Percentiles rank a stretch among this genome's conserved stretches.
Evolutionary conservation across 2,329 filamentous ascomycete species (phyloP).

Genomic region (Tolypocladium tropicale): DNA sequence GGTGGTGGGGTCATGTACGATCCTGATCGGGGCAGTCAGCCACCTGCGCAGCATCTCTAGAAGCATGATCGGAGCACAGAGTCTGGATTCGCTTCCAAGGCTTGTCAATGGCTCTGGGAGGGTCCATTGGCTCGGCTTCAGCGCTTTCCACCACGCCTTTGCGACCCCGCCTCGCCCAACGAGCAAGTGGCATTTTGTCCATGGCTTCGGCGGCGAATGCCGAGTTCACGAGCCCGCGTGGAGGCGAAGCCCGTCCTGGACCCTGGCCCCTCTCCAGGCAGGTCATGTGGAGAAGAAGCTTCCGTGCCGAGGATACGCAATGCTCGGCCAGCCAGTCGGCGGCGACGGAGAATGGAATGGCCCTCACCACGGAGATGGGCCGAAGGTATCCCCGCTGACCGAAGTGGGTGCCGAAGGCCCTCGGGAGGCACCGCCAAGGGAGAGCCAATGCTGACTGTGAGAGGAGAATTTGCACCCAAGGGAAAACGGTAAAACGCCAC

Average conservation of each 20-base stretch:
- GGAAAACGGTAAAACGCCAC: not conserved
- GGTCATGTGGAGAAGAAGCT: not conserved
- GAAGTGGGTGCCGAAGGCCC: not conserved
- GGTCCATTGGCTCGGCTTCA: not conserved
- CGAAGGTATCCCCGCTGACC: not conserved
- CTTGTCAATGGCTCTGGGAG: not conserved
- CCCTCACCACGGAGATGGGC: not conserved
- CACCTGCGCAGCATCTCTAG: not conserved
- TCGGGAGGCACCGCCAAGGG: not conserved
- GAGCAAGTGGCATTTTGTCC: not conserved
- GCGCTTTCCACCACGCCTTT: not conserved
- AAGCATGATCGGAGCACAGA: not conserved
- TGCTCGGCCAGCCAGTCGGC: not conserved
- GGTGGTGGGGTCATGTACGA: not conserved
- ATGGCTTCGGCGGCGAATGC: not conserved
- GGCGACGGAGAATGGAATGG: not conserved
- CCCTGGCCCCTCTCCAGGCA: not conserved
- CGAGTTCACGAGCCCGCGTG: not conserved
- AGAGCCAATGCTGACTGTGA: not conserved
- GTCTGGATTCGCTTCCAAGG: not conserved
- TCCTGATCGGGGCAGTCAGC: not conserved
- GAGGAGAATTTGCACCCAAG: too few relatives aligned
- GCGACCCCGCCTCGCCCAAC: not conserved
- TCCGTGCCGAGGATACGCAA: not conserved
- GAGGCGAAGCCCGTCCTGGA: not conserved